Percentiles rank a stretch among this genome's conserved stretches.
Evolutionary conservation across 345 rosid genomes (phyloP).

Genomic region (Salix arbutifolia): DNA sequence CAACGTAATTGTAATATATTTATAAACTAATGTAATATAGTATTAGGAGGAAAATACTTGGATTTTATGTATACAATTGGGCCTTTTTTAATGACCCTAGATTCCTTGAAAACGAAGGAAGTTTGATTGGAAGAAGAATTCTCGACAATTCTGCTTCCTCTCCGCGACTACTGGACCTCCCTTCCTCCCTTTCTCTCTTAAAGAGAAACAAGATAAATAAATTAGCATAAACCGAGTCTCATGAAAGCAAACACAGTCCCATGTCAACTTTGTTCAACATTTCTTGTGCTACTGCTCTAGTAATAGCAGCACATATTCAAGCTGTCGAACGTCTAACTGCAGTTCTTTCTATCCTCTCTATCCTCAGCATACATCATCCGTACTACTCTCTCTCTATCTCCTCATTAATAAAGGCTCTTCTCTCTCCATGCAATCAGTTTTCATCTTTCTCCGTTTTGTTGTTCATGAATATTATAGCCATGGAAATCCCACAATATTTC

Average conservation of each 20-base stretch:
- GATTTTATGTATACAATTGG: no score
- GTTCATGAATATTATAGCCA: neutral
- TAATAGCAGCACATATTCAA: constrained; percentile 16
- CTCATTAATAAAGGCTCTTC: neutral
- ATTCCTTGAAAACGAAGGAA: constrained; percentile 74
- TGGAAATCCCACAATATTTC: neutral
- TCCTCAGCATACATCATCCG: no score
- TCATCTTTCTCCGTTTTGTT: neutral
- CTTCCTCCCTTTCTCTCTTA: constrained; percentile 19
- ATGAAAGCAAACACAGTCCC: constrained; percentile 33
- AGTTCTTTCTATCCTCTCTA: no score
- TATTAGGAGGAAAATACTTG: no score
- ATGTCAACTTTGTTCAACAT: constrained; percentile 17
- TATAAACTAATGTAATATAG: no score
- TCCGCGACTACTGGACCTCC: constrained; percentile 35
- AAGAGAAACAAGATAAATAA: no score
- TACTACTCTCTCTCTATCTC: no score
- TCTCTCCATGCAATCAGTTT: constrained; percentile 29
- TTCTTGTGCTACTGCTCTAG: constrained; percentile 14
- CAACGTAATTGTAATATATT: no score
- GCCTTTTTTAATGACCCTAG: constrained; percentile 36
- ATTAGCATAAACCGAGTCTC: constrained; percentile 16
- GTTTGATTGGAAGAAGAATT: constrained; percentile 34
- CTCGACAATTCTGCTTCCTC: constrained; percentile 35
- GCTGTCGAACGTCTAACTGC: constrained; percentile 21